These are phyloP conservation scores for Elymus sibiricus DNA, from an alignment of 176 grass and related monocot genomes.

Conservation along the genomic window DNA sequence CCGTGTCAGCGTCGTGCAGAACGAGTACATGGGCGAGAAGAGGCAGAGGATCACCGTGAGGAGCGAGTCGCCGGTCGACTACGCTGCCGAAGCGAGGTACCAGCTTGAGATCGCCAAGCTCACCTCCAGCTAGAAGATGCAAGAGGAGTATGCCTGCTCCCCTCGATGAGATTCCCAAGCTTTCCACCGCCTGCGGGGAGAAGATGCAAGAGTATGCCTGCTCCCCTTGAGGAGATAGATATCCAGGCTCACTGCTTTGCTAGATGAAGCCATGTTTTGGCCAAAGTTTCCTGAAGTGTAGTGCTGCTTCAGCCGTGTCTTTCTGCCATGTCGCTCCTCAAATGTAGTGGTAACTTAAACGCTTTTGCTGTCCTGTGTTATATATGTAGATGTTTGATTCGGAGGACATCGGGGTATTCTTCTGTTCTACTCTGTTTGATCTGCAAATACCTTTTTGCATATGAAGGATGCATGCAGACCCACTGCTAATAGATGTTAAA, in stretches of 20 bases:
- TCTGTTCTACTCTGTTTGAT: neutral
- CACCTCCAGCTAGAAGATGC: constrained; percentile 26
- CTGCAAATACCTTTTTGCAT: neutral
- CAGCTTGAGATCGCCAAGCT: constrained; percentile 75
- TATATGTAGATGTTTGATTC: constrained; percentile 19
- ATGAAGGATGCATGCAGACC: no score
- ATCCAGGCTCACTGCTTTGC: constrained; percentile 38
- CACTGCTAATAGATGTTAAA: neutral
- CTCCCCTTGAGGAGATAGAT: constrained; percentile 78
- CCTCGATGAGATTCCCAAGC: neutral
- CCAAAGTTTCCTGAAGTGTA: neutral
- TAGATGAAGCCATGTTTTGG: constrained; percentile 16
- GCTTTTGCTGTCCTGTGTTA: neutral
- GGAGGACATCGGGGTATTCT: neutral
- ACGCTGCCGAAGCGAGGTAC: constrained; percentile 64
- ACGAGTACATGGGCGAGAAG: constrained; percentile 85
- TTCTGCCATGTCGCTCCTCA: neutral
- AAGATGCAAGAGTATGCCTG: neutral
- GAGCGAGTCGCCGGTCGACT: constrained; percentile 54
- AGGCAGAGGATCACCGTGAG: constrained; percentile 87
- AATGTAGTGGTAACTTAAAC: neutral
- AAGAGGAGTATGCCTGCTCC: neutral
- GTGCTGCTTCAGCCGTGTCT: neutral
- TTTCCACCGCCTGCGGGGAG: neutral
- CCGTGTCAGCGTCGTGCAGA: constrained; percentile 53